These are phyloP conservation scores for Coniochaeta ligniaria DNA, from an alignment of 2,329 filamentous ascomycete species.

Conservation along the genomic window DNA sequence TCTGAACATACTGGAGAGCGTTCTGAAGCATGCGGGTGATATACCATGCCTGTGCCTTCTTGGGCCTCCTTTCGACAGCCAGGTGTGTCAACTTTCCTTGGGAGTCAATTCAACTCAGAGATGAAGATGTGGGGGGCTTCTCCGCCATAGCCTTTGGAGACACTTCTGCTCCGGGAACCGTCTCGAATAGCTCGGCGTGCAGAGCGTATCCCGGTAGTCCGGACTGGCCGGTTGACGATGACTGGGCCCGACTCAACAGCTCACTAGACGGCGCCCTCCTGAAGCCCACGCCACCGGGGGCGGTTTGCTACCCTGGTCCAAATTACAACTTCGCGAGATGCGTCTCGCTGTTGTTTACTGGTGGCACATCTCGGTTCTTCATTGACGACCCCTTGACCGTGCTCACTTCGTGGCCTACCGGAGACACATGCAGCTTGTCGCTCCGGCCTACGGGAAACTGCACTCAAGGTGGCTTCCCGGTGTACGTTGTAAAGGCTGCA, in stretches of 20 bases:
- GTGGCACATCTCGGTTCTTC: constrained; percentile 12
- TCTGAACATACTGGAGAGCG: background rate
- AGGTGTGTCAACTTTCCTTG: constrained; percentile 6
- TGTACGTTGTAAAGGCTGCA: constrained; percentile 28
- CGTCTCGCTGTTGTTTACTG: constrained; percentile 11
- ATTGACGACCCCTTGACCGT: constrained; percentile 23
- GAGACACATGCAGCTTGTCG: constrained; percentile 19
- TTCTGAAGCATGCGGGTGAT: background rate
- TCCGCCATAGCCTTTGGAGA: constrained; percentile 5
- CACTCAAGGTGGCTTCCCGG: constrained; percentile 25
- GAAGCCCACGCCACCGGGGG: constrained; percentile 19
- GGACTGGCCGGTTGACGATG: constrained; percentile 15
- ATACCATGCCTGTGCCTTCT: background rate
- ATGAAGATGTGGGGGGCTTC: background rate
- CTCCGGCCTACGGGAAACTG: constrained; percentile 20
- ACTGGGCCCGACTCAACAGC: constrained; percentile 19
- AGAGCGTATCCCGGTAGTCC: constrained; percentile 16
- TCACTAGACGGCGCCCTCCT: constrained; percentile 20
- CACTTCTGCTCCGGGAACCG: background rate
- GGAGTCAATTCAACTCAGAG: constrained; percentile 1
- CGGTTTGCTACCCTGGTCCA: constrained; percentile 21
- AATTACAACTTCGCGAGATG: constrained; percentile 17
- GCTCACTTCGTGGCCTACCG: constrained; percentile 23
- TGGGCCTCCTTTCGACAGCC: background rate
- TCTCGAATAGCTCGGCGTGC: constrained; percentile 7